Evolutionary conservation across 2,329 filamentous ascomycete genomes (phyloP), one percentile per base, ranked within the genome.

Genomic region (Xylariaceae sp.): DNA sequence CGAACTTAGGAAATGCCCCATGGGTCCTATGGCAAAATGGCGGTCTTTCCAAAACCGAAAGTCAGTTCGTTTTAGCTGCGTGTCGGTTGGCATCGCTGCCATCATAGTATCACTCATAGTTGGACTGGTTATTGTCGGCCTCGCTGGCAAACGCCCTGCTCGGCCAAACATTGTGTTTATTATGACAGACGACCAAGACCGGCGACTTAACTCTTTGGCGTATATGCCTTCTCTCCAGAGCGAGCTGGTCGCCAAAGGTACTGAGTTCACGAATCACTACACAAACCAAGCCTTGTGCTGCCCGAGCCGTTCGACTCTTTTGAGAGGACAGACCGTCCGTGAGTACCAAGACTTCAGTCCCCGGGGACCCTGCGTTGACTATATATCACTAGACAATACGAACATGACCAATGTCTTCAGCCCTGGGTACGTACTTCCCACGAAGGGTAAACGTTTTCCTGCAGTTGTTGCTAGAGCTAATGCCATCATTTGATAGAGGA

Each of bases 321-420:
- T 66, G 22, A 53, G 58, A 1, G 66, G 66, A 2, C 61, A 65
- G 37, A 56, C 58, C 30, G 59, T 59, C 5, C 65, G 26, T 26
- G 26, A 26, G 26, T 26, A 8, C 26, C 8, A 26, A 26, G 26
- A 8, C 8, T 8, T 26, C 26, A 26, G 26, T 5, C 26, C 8
- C 8, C 26, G 26, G 26, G 26, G 5, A 8, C 26, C 26, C 26
- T 26, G 8, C 8, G 8, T 26, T 26, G 26, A 26, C 26, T 26
- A 8, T 26, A 26, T 26, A 26, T 26, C 26, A 26, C 26, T 26
- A 26, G 26, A 68, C 40, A 68, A 68, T 22, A 67, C 64, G 2
- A 68, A 68, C 44, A 54, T 65, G 13, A 68, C 67, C 1, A 54
- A 68, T 30, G 63, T 69, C 2, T 12, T 16, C n/a, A 16, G 7